These are phyloP conservation scores for Eucalyptus melliodora DNA, from an alignment of 345 rosid genomes.

Conservation along the genomic window DNA sequence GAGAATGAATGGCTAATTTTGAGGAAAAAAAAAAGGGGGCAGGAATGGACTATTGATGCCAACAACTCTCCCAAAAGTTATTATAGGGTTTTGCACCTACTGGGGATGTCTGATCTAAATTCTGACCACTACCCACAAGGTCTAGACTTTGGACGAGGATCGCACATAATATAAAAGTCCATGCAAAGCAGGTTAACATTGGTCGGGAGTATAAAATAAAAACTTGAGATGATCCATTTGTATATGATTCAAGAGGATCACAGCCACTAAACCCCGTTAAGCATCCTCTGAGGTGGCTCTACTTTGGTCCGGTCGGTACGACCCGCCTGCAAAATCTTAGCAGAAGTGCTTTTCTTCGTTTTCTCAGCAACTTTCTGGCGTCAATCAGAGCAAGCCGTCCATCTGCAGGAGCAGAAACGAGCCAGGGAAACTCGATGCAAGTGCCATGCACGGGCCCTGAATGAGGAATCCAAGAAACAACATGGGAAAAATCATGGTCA, in stretches of 20 bases:
- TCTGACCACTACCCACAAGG: not conserved
- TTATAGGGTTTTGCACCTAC: not conserved
- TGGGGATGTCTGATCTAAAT: not conserved
- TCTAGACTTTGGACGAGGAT: no score
- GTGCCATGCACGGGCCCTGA: constrained; percentile 53
- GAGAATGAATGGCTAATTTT: not conserved
- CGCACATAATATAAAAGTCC: no score
- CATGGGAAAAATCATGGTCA: constrained; percentile 9
- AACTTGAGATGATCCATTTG: no score
- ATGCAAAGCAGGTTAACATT: no score
- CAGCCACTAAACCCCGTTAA: constrained; percentile 27
- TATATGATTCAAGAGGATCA: no score
- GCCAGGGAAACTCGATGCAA: constrained; percentile 96
- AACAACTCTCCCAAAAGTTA: no score
- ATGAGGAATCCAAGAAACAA: constrained; percentile 86
- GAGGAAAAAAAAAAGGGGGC: not conserved
- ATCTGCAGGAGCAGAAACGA: constrained; percentile 75
- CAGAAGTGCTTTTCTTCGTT: constrained; percentile 1
- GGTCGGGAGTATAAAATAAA: no score
- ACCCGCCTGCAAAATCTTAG: not conserved
- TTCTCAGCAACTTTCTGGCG: constrained; percentile 59
- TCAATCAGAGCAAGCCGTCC: constrained; percentile 67
- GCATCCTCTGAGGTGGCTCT: constrained; percentile 88
- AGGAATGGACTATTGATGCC: not conserved
- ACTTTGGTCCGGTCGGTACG: constrained; percentile 2